Evolutionary conservation across 202 grass and related monocot genomes (phyloP), one percentile per base, ranked within the genome.

Genomic region (Saccharum hybrid): DNA sequence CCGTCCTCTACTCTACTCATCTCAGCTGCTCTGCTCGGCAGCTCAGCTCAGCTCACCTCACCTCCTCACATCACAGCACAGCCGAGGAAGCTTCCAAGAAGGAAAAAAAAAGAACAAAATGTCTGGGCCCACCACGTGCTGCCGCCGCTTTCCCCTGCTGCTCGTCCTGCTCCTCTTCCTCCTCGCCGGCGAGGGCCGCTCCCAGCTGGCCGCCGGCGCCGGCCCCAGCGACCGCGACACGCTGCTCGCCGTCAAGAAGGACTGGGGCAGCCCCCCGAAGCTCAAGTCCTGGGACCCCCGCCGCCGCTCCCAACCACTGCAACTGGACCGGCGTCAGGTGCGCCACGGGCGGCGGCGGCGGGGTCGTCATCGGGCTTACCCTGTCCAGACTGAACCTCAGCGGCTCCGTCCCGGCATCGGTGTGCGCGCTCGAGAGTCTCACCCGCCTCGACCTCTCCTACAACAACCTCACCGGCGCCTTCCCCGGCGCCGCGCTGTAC

Each of bases 371-470:
- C 1, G 71, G 2, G 21, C 7, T 94, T 2, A 31, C 28, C 15
- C 51, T 94, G 30, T 0, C 8, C 9, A 0, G 4, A 0, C 84
- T 85, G 7, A 61, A 67, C 6, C 64, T 91, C 8, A 68, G 7
- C n/a, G 74, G 70, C 37, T 1, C 54, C 5, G 87, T 94, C 16
- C 85, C 94, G 3, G 6, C 72, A 9, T 76, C 82, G 1, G 30
- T 91, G 19, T 88, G 94, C 78, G 42, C 9, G 21, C 81, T 97
- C 66, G 15, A 39, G 57, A 87, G 40, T 54, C 91, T 98, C 39
- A 14, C 82, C 30, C n/a, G 6, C 59, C 91, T 98, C 45, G 81
- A 98, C 68, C 91, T 98, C 73, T 86, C 83, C 43, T 5, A 63
- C 85, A 95, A 95, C 78, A 39, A 84, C 26, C 80, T 98, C 60